Conservation (phyloP, 1,284 basidiomycete genomes). For the Porodaedalea pini region DNA sequence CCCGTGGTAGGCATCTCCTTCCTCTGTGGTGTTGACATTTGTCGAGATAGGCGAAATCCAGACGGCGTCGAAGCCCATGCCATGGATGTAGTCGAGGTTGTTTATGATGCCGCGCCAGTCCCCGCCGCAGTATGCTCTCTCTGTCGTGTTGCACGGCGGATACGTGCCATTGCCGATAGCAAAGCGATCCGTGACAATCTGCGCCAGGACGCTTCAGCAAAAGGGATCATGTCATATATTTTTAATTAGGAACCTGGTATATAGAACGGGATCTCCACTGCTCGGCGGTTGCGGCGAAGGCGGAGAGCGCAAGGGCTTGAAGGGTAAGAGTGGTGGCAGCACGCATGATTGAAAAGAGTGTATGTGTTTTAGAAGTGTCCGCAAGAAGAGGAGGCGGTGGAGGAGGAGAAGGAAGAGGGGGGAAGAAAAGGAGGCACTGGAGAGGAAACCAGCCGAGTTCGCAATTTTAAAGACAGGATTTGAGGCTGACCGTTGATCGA, state of each 20-base stretch:
- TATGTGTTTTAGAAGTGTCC: neutral
- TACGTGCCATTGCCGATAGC: conserved; percentile 23
- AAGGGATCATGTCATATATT: neutral
- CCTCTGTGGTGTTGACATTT: conserved; percentile 31
- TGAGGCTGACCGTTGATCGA: neutral
- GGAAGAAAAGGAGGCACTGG: neutral
- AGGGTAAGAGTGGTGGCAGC: neutral
- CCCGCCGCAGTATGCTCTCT: conserved; percentile 28
- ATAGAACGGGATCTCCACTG: conserved; percentile 33
- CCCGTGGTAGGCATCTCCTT: conserved; percentile 38
- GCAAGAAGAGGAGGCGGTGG: neutral
- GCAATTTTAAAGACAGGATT: neutral
- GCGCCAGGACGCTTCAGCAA: neutral
- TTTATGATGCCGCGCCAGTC: conserved; percentile 26
- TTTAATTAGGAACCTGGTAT: conserved; percentile 26
- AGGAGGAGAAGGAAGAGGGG: neutral
- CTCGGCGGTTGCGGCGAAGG: conserved; percentile 27
- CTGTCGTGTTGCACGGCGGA: conserved; percentile 23
- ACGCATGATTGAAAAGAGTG: conserved; percentile 1
- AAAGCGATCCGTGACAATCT: conserved; percentile 25
- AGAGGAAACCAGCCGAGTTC: neutral
- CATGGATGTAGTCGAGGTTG: conserved; percentile 31
- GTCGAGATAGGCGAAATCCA: conserved; percentile 42
- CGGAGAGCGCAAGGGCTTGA: conserved; percentile 15
- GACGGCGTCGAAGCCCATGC: conserved; percentile 33